Percentiles rank a stretch among this genome's conserved stretches.
Conservation (phyloP, 2,329 filamentous ascomycete genomes). For the Trichoderma sp. region DNA sequence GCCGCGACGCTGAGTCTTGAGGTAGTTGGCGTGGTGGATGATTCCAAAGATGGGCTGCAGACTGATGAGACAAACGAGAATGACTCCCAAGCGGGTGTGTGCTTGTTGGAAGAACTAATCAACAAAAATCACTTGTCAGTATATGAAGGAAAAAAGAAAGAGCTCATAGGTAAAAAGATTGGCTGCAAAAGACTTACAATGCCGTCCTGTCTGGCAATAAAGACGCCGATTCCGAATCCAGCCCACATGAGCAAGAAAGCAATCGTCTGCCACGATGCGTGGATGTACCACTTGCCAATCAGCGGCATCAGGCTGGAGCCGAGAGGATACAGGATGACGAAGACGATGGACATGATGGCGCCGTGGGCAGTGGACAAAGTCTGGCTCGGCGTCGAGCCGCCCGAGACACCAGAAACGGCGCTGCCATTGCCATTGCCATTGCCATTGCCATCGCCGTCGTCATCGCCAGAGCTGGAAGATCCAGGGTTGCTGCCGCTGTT, state of each 20-base stretch:
- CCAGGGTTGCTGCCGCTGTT: constrained; percentile 19
- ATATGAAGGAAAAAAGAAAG: not conserved
- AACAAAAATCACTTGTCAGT: not conserved
- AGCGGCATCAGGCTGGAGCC: constrained; percentile 63
- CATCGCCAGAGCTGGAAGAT: constrained; percentile 9
- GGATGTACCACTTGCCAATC: constrained; percentile 58
- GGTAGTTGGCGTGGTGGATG: constrained; percentile 58
- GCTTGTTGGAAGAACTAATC: constrained; percentile 52
- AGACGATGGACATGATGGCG: constrained; percentile 61
- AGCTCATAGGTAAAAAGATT: not conserved
- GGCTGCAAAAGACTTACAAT: constrained; percentile 42
- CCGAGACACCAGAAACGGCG: constrained; percentile 24
- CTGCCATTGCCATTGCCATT: not conserved
- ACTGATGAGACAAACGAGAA: constrained; percentile 55
- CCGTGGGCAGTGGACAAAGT: constrained; percentile 52
- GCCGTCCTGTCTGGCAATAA: constrained; percentile 44
- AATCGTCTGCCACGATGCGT: constrained; percentile 57
- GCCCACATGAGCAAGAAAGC: constrained; percentile 60
- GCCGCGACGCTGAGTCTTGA: constrained; percentile 50
- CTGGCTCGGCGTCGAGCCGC: constrained; percentile 29
- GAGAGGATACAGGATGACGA: constrained; percentile 60
- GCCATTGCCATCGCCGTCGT: constrained; percentile 3
- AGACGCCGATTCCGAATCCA: constrained; percentile 60
- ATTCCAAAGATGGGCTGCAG: constrained; percentile 61
- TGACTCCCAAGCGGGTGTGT: constrained; percentile 59